Base-by-base conservation (phyloP, 257 asterid species). In the Schizonepeta tenuifolia region DNA sequence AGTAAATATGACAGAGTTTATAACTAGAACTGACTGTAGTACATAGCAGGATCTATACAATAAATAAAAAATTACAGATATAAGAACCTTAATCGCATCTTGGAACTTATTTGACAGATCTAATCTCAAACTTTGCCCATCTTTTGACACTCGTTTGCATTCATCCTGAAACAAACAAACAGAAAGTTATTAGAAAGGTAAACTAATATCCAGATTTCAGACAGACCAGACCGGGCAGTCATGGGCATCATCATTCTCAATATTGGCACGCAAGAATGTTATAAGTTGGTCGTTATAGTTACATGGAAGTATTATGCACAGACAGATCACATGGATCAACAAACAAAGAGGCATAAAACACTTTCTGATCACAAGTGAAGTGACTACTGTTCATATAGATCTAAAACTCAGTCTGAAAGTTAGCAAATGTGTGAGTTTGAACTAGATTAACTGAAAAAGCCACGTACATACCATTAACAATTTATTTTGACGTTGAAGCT, bases 401-500 rank as follows among this genome's bases (percentile, higher is more conserved):
- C 38, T 8, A 44, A 72, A 22, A 20, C 24, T 75, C 68, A 67
- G 54, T 44, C 69, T 17, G 51, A 67, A 63, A 50, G 41, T 56
- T 24, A 46, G 69, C 57, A 70, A 60, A 62, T 63, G 62, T 49
- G 36, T 65, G 61, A 59, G 28, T 70, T 7, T 60, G 75, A 70
- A 56, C 56, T 53, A 73, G 70, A 69, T 59, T 21, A 22, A 44
- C 24, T 50, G 66, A 64, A 69, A 36, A 76, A 69, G 38, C 71
- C 51, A 71, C 75, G 70, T 54, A 55, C 53, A 50, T 92, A 92
- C 98, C 98, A 90, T 88, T 71, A 95, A 82, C 74, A 82, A 61
- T 83, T 95, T 95, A 85, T 95, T 95, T 81, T 95, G 98, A 21
- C 96, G 96, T 81, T 92, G 99, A 84, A 95, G 87, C 88, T 92